Conservation (phyloP, 2,329 filamentous ascomycete species). For the Aureobasidium subglaciale region DNA sequence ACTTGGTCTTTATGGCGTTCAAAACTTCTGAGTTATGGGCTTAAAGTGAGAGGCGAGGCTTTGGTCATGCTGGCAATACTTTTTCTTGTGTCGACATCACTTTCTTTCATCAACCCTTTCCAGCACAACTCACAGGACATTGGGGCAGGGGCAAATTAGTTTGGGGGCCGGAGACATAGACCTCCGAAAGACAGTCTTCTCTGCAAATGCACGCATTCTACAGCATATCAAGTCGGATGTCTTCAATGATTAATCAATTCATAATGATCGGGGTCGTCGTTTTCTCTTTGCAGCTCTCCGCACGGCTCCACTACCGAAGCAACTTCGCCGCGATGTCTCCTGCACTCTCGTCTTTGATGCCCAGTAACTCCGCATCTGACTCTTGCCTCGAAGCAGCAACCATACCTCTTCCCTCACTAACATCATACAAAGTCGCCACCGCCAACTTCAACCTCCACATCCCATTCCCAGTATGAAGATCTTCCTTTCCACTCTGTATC, state of each 20-base stretch:
- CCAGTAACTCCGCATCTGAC: conserved; percentile 18
- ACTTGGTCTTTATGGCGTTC: neutral
- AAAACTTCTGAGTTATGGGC: neutral
- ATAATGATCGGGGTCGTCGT: too few relatives aligned
- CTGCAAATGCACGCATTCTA: too few relatives aligned
- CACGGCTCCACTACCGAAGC: neutral
- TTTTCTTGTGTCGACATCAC: too few relatives aligned
- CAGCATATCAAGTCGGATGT: too few relatives aligned
- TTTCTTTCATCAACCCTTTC: too few relatives aligned
- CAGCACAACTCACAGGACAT: too few relatives aligned
- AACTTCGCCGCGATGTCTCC: conserved; percentile 14
- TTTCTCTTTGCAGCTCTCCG: too few relatives aligned
- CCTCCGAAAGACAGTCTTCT: too few relatives aligned
- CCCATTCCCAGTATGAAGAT: neutral
- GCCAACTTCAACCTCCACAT: conserved; percentile 17
- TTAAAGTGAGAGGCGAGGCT: neutral
- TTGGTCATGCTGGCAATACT: neutral
- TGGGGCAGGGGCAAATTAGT: too few relatives aligned
- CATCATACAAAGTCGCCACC: conserved; percentile 18
- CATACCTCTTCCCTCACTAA: conserved; percentile 11
- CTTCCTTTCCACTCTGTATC: conserved; percentile 7
- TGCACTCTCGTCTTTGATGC: conserved; percentile 16
- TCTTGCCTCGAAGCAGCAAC: conserved; percentile 15
- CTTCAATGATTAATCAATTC: too few relatives aligned
- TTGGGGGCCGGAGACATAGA: too few relatives aligned